A percentile compares a stretch with the other conserved stretches of the same genome.
These are phyloP conservation scores for Eucalyptus erythrocorys DNA, from an alignment of 345 rosid genomes.

Conservation along the genomic window DNA sequence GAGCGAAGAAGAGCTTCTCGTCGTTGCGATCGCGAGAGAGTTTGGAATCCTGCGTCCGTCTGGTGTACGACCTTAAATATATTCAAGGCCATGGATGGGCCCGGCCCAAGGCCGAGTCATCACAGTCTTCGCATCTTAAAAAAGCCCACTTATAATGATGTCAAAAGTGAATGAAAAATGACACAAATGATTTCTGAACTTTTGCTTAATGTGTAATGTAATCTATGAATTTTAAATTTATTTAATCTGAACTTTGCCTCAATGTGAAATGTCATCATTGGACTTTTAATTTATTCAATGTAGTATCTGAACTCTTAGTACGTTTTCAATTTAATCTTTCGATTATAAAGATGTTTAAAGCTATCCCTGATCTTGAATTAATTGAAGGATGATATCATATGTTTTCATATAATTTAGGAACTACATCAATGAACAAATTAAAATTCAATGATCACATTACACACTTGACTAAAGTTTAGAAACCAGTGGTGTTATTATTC, in stretches of 20 bases:
- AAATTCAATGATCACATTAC: not conserved
- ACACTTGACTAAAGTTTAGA: not conserved
- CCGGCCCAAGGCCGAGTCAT: not conserved
- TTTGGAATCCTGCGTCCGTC: not conserved
- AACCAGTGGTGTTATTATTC: not conserved
- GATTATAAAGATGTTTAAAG: too few relatives aligned
- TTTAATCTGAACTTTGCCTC: rapidly evolving
- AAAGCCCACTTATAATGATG: not conserved
- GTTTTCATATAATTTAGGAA: not conserved
- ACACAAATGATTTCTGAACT: rapidly evolving
- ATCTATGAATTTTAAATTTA: rapidly evolving
- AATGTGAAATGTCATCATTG: not conserved
- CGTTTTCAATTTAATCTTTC: too few relatives aligned
- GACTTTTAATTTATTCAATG: rapidly evolving
- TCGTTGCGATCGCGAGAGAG: not conserved
- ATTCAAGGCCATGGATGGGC: not conserved
- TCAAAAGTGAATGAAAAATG: not conserved
- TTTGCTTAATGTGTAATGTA: rapidly evolving
- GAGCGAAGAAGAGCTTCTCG: not conserved
- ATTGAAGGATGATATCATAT: rapidly evolving
- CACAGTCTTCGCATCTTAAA: not conserved
- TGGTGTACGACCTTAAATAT: not conserved
- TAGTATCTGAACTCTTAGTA: rapidly evolving
- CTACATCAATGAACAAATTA: not conserved
- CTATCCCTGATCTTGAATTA: rapidly evolving